These are phyloP conservation scores for Colletotrichum musae DNA, from an alignment of 2,329 filamentous ascomycete genomes.

Conservation along the genomic window DNA sequence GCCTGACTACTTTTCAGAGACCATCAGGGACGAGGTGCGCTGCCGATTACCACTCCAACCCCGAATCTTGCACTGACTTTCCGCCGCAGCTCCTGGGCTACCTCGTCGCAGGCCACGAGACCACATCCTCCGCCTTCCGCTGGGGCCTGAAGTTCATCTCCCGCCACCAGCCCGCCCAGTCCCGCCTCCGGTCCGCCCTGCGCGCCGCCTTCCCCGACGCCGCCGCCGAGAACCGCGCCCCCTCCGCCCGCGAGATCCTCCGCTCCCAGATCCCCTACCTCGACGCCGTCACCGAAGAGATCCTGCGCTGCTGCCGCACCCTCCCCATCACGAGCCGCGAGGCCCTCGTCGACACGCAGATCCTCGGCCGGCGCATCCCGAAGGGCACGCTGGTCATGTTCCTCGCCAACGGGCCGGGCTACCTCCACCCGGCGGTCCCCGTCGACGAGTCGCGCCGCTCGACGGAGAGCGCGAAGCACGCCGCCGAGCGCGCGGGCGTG, in stretches of 20 bases:
- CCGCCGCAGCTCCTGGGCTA: slow-evolving; percentile 46
- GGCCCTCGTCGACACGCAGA: slow-evolving; percentile 44
- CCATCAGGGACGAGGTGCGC: slow-evolving; percentile 51
- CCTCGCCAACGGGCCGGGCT: slow-evolving; percentile 34
- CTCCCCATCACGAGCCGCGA: slow-evolving; percentile 44
- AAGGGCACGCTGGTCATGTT: slow-evolving; percentile 45
- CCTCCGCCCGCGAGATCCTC: slow-evolving; percentile 43
- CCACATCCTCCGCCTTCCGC: slow-evolving; percentile 43
- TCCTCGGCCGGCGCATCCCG: slow-evolving; percentile 46
- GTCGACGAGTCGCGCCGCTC: slow-evolving; percentile 41
- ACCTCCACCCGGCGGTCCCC: slow-evolving; percentile 1
- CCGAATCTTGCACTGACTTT: no score
- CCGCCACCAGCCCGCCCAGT: slow-evolving; percentile 45
- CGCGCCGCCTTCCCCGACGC: slow-evolving; percentile 40
- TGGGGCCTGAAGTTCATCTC: slow-evolving; percentile 45
- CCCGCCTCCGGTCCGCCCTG: slow-evolving; percentile 45
- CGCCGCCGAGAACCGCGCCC: slow-evolving; percentile 37
- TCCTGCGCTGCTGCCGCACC: slow-evolving; percentile 45
- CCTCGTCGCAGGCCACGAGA: slow-evolving; percentile 47
- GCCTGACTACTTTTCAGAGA: slow-evolving; percentile 48
- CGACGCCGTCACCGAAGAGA: slow-evolving; percentile 49
- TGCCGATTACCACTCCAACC: slow-evolving; percentile 12
- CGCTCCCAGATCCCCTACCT: slow-evolving; percentile 45
- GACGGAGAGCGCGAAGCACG: slow-evolving; percentile 16
- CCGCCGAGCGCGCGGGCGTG: background rate